A percentile compares a stretch with the other conserved stretches of the same genome.
Evolutionary conservation across 2,329 filamentous ascomycete genomes (phyloP).

Genomic region (Colletotrichum camelliae): DNA sequence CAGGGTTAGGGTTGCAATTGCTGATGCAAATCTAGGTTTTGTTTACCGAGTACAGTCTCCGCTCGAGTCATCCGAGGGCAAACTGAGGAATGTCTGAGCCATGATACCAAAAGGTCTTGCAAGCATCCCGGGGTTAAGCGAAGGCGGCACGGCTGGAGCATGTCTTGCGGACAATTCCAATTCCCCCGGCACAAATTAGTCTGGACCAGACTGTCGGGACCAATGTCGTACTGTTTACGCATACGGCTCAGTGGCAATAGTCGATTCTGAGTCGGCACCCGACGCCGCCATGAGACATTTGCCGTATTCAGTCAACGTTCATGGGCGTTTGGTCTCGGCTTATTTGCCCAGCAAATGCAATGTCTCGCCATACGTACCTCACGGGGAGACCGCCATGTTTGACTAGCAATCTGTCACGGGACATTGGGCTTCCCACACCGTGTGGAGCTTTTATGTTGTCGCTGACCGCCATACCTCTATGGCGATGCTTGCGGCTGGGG

Average conservation of each 20-base stretch:
- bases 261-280: background rate
- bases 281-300: background rate
- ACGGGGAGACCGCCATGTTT: background rate
- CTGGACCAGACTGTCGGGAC: slow-evolving; percentile 7
- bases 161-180: background rate
- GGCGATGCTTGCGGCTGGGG: background rate
- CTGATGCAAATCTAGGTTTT: background rate
- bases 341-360: background rate
- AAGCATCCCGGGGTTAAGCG: background rate
- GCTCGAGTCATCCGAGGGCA: background rate
- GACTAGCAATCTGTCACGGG: slow-evolving; percentile 13
- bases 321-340: background rate
- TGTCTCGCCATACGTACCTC: background rate
- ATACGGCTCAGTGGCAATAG: background rate
- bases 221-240: background rate
- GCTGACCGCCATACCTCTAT: background rate
- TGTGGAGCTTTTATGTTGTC: background rate
- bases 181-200: background rate
- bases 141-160: background rate
- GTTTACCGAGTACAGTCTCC: background rate
- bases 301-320: background rate
- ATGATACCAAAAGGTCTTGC: background rate
- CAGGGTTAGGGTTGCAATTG: slow-evolving; percentile 8
- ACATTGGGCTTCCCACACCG: background rate
- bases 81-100: background rate